Evolutionary conservation across 148 eudicot genomes (phyloP).

Genomic region (Rhododendron ovatum): DNA sequence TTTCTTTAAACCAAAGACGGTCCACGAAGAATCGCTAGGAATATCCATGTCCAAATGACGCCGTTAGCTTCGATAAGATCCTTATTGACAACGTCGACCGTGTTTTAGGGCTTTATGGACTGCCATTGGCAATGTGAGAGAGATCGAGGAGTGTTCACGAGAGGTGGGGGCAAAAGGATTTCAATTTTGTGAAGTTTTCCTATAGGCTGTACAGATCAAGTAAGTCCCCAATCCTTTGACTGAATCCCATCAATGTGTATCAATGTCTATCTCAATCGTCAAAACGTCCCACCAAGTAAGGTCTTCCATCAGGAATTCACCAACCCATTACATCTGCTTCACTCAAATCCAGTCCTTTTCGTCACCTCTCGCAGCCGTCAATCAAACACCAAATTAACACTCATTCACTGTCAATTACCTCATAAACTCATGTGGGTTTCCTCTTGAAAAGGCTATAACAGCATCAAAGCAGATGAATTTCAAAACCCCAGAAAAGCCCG

Average conservation of each 20-base stretch:
- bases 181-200: background rate
- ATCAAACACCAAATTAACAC: background rate
- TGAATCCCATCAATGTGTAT: background rate
- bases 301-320: background rate
- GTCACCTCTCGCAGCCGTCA: background rate
- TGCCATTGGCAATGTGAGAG: background rate
- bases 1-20: no score
- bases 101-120: background rate
- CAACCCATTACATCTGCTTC: background rate
- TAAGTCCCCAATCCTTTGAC: background rate
- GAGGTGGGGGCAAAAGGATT: background rate
- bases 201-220: background rate
- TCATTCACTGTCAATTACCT: conserved; percentile 1
- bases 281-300: background rate
- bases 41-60: no score
- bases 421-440: conserved; percentile 12
- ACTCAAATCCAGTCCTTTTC: background rate
- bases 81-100: no score
- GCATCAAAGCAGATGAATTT: background rate
- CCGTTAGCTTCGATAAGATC: no score
- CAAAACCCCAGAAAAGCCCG: background rate
- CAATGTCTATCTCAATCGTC: background rate
- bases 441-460: background rate
- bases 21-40: no score
- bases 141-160: background rate